Evolutionary conservation across 768 basidiomycete genomes (phyloP), one percentile per base, ranked within the genome.

Genomic region (Russula virescens): DNA sequence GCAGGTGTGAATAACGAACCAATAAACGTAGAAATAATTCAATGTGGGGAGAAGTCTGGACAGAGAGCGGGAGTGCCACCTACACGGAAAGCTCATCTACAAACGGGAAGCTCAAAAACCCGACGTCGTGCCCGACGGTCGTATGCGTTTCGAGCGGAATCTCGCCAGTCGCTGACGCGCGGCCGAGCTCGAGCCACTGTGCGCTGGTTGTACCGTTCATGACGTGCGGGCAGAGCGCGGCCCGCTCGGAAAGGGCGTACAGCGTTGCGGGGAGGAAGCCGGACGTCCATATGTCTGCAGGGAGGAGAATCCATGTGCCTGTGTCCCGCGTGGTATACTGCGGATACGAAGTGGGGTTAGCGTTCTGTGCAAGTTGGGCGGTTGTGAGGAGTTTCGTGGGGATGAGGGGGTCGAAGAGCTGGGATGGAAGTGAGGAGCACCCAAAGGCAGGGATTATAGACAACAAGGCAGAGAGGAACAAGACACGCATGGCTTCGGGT

Each of bases 31-130:
- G n/a, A n/a, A n/a, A n/a, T n/a, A n/a, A n/a, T n/a, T n/a, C n/a
- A n/a, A n/a, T 31, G 31, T 31, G 31, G 31, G 8, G 31, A 8
- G 3, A 4, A 31, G 31, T 3, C 3, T 31, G 8, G 35, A 28
- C 23, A 16, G 43, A 18, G 58, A 28, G 19, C 46, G 18, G 2
- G 8, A 31, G 9, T 9, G 25, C 35, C 14, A 78, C 84, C 52
- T 67, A 88, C 86, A 88, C 66, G 11, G 68, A 65, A 18, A 87
- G 71, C 68, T 89, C 88, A 54, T 83, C 78, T 50, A 81, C 75
- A 68, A 88, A 88, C 0, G 87, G 84, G 67, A 81, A 86, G 71
- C 85, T 86, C 66, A 88, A 71, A 71, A 87, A 89, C 9, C 87
- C 88, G 34, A 86, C 83, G 68, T 89, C 87, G 67, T 89, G 87